Conservation (phyloP, 2,329 filamentous ascomycete species). For the Fusarium pininemorale region DNA sequence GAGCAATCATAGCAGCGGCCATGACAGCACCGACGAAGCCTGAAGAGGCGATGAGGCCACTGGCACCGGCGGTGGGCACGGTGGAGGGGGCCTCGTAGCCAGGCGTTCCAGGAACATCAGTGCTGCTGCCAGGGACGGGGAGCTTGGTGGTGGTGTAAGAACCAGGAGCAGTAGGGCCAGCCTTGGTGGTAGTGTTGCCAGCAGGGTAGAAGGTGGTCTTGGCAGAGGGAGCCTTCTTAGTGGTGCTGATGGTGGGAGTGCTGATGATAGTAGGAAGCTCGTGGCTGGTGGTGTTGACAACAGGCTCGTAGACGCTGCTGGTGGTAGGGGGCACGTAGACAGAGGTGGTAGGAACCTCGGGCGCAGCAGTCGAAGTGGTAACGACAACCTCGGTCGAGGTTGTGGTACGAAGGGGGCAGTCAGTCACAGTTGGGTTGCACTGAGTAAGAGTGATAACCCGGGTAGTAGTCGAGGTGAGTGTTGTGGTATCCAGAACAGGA, state of each 20-base stretch:
- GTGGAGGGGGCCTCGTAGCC: constrained; percentile 22
- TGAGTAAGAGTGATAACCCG: constrained; percentile 57
- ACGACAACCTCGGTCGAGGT: constrained; percentile 37
- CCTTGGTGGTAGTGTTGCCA: constrained; percentile 39
- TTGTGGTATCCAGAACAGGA: constrained; percentile 45
- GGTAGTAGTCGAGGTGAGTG: constrained; percentile 56
- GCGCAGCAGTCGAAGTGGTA: constrained; percentile 38
- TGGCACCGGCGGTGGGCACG: constrained; percentile 46
- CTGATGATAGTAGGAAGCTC: constrained; percentile 30
- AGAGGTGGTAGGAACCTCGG: constrained; percentile 24
- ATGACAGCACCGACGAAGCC: constrained; percentile 53
- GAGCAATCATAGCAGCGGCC: constrained; percentile 52
- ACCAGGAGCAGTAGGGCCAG: constrained; percentile 37
- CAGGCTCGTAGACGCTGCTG: constrained; percentile 25
- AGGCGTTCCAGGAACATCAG: constrained; percentile 16
- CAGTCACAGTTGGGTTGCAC: constrained; percentile 51
- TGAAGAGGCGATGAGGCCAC: constrained; percentile 50
- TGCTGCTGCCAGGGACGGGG: constrained; percentile 32
- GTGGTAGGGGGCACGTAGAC: constrained; percentile 39
- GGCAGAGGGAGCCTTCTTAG: constrained; percentile 33
- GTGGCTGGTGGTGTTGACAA: constrained; percentile 41
- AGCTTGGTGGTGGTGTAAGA: constrained; percentile 31
- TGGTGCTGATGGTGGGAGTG: constrained; percentile 41
- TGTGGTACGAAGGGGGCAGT: constrained; percentile 32
- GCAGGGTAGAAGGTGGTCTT: constrained; percentile 41